A percentile compares a stretch with the other conserved stretches of the same genome.
phyloP scores from a whole-genome alignment of 345 rosid genomes.

The Ceriops tagal region DNA sequence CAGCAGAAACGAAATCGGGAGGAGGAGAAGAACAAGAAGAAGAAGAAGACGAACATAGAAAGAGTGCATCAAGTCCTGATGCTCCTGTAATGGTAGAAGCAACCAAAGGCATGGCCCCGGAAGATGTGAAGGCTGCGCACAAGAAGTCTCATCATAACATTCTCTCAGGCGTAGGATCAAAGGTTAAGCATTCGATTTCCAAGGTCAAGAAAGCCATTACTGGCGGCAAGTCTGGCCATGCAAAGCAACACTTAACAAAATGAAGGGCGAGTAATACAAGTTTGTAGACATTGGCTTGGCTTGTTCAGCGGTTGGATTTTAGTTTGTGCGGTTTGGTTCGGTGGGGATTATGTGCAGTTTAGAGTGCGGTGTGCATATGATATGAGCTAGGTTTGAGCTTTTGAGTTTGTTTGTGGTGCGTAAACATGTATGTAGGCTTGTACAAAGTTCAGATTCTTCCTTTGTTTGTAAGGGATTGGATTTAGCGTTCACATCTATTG shows the following conservation, averaged over 20 bases:
- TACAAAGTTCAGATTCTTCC: background rate
- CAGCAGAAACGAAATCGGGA: constrained; percentile 37
- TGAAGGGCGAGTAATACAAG: constrained; percentile 8
- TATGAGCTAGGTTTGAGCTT: constrained; percentile 4
- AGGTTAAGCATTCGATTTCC: constrained; percentile 83
- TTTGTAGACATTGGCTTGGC: background rate
- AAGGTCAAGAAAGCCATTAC: constrained; percentile 88
- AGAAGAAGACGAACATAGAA: constrained; percentile 41
- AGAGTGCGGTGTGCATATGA: too few species aligned
- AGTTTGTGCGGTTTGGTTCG: too few species aligned
- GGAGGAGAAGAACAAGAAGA: constrained; percentile 34
- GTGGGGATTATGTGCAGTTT: too few species aligned
- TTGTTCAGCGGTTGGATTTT: background rate
- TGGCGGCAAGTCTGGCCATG: constrained; percentile 74
- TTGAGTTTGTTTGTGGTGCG: background rate
- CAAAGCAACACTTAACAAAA: constrained; percentile 53
- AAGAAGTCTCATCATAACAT: constrained; percentile 77
- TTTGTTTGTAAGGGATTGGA: too few species aligned
- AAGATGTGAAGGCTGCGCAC: constrained; percentile 35
- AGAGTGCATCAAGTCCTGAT: constrained; percentile 51
- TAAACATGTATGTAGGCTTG: constrained; percentile 4
- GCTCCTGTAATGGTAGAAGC: constrained; percentile 61
- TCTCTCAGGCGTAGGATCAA: constrained; percentile 79
- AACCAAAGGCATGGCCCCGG: constrained; percentile 35
- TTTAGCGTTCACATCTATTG: too few species aligned